Evolutionary conservation across 768 basidiomycete species (phyloP), one percentile per base, ranked within the genome.

Genomic region (Pleurotus tuoliensis): DNA sequence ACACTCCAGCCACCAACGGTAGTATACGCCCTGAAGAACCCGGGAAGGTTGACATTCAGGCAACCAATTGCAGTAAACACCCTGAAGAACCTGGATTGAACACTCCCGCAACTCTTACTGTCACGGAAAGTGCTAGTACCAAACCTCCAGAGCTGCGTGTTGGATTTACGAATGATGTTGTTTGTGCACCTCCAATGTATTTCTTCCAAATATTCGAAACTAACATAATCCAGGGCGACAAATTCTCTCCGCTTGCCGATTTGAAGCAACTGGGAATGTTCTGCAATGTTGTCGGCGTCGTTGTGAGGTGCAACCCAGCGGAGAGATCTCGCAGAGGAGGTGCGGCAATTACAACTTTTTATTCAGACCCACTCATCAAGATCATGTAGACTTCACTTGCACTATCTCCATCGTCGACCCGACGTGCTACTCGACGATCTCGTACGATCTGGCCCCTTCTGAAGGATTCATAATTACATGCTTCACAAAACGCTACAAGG

Each of bases 321-420:
- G 59, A 7, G 63, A 45, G 9, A 24, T 18, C 43, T 18, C 43
- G 54, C 43, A 34, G 3, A 9, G 67, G 64, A 58, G 67, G 73
- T 72, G 40, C 44, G 64, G 57, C 5, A 40, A 44, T 25, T 6
- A 25, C 44, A 30, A 16, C 20, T 7, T 41, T 20, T 37, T 16
- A 16, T 49, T 22, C 8, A 12, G n/a, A 34, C 56, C 37, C 50
- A 39, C 38, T 30, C 51, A 34, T 45, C 52, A 22, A 16, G 9
- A 12, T 43, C 45, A 15, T 56, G 13, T 56, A 88, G 86, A 85
- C 37, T 79, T 71, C 73, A 62, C 55, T 60, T 66, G 74, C 43
- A 76, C 67, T 34, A 56, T 88, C 15, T 66, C 66, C 8, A 64
- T 88, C 13, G 73, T 79, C 6, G 87, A 88, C 61, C 78, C 81